Evolutionary conservation across 2,329 filamentous ascomycete species (phyloP), one percentile per base, ranked within the genome.

Genomic region (Zasmidium cellare): DNA sequence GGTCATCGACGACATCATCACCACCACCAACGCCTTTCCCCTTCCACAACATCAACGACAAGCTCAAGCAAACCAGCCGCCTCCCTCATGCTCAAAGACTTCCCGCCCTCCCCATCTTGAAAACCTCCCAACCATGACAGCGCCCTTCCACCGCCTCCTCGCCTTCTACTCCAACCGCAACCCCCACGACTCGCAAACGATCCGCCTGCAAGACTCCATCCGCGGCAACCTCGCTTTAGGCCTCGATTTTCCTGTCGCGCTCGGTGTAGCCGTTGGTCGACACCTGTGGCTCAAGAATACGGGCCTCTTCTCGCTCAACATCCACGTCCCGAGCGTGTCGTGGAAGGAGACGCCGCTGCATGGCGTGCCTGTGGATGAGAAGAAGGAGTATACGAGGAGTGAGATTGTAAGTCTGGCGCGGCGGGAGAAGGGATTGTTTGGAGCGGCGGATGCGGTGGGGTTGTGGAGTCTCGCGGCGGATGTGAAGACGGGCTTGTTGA

Each of bases 61-160:
- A 28, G 25, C 25, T 28, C 6, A 5, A 28, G 25, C 25, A 28
- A 28, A 11, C 5, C 25, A 6, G 25, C 11, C 11, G 25, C n/a
- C n/a, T n/a, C 25, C 16, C 35, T 41, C 35, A 41, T 41, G 35
- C 5, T n/a, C 35, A 41, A 9, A 41, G 7, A 9, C 7, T 41
- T 5, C 35, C 35, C 35, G 16, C 6, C 35, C 35, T 41, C 35
- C 11, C 7, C 11, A 9, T 11, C 11, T 11, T 28, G 25, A 28
- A 11, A 11, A n/a, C n/a, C n/a, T n/a, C 11, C 25, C 46, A 45
- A 46, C 38, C 35, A 53, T 49, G 53, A 51, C 54, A 20, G 12
- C 68, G 23, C 69, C 71, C 46, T 73, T 74, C 66, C 72, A 73
- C 59, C 70, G 70, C 59, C 69, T 74, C n/a, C 67, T 74, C 20